Conservation (phyloP, 176 grass and related monocot species). For the sorghum (Sorghum bicolor) region DNA sequence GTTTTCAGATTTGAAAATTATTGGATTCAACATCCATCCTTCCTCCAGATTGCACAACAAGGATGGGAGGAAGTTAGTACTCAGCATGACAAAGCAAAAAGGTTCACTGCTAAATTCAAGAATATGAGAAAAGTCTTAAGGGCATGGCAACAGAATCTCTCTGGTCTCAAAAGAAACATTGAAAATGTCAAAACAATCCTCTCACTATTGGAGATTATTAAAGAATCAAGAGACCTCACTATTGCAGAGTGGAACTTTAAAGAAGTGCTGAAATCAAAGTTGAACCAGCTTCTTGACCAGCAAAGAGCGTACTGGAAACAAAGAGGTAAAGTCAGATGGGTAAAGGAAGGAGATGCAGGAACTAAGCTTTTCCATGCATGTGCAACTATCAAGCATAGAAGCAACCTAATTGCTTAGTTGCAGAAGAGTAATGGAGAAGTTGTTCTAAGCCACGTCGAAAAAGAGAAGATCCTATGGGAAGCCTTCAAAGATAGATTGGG, state of each 20-base stretch:
- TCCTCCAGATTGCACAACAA: neutral
- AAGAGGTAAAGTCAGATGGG: no score
- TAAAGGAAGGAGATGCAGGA: no score
- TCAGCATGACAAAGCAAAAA: neutral
- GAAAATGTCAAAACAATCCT: accelerated
- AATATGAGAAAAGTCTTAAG: neutral
- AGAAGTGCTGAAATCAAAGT: accelerated
- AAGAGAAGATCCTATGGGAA: neutral
- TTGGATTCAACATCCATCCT: neutral
- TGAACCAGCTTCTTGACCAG: accelerated
- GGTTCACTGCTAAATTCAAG: neutral
- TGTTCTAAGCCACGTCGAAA: accelerated
- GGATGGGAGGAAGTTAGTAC: neutral
- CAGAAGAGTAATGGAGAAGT: accelerated
- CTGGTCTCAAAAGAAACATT: accelerated
- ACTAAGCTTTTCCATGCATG: no score
- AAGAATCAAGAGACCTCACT: neutral
- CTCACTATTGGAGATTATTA: accelerated
- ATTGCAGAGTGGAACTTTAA: neutral
- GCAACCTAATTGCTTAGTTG: accelerated
- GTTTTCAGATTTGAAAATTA: neutral
- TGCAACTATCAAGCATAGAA: neutral
- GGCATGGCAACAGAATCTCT: accelerated
- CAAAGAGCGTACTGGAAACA: neutral
- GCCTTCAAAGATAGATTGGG: neutral